These are phyloP conservation scores for Corymbia citriodora DNA, from an alignment of 441 rosid species.

Conservation along the genomic window DNA sequence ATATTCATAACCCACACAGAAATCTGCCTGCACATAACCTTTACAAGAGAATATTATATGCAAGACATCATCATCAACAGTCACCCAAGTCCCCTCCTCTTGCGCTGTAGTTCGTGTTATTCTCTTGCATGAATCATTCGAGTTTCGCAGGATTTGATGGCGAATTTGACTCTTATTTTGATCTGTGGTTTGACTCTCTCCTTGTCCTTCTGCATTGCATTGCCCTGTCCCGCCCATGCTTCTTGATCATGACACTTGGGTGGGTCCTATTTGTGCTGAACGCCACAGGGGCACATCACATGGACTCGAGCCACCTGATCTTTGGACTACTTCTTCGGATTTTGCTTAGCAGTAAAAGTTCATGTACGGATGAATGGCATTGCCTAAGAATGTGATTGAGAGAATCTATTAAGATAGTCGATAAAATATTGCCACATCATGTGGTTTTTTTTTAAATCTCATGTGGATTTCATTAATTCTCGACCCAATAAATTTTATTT, in stretches of 20 bases:
- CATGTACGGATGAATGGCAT: neutral
- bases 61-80: neutral
- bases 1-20: neutral
- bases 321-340: neutral
- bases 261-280: neutral
- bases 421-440: neutral
- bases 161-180: neutral
- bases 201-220: neutral
- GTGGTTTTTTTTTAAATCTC: neutral
- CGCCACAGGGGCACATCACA: neutral
- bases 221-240: neutral
- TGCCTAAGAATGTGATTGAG: neutral
- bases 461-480: neutral
- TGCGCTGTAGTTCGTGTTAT: neutral
- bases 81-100: neutral
- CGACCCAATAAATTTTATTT: neutral
- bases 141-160: neutral
- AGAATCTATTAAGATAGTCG: accelerated
- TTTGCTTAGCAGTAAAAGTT: neutral
- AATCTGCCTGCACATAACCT: neutral
- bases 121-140: neutral
- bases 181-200: neutral
- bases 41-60: neutral
- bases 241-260: neutral
- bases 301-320: neutral